phyloP scores from a whole-genome alignment of 2,329 filamentous ascomycete species.

The Cladorrhinum sp. region DNA sequence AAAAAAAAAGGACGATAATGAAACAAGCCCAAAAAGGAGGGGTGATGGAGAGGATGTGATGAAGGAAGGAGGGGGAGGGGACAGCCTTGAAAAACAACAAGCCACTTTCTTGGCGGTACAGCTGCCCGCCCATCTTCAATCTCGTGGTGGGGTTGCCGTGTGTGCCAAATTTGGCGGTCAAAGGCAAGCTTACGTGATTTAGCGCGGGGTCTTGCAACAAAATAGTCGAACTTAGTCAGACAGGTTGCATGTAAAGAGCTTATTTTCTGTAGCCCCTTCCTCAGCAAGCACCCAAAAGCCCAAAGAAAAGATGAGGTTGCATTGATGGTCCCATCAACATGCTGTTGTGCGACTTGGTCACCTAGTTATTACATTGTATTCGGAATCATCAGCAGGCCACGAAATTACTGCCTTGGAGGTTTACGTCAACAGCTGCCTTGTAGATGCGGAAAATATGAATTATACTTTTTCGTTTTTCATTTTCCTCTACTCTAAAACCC shows the following conservation, averaged over 20 bases:
- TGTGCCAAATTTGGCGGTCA: not conserved
- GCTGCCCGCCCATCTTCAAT: not conserved
- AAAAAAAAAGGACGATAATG: not conserved
- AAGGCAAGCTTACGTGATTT: not conserved
- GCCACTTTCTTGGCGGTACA: not conserved
- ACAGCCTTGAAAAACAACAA: not conserved
- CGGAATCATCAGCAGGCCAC: slow-evolving; percentile 3
- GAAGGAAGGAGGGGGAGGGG: slow-evolving; percentile 1
- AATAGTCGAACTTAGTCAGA: not conserved
- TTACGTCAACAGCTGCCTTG: too few species aligned
- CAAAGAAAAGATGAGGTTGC: too few species aligned
- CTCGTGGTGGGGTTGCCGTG: not conserved
- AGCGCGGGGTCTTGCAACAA: not conserved
- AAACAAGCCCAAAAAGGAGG: not conserved
- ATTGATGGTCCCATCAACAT: not conserved
- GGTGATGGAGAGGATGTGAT: not conserved
- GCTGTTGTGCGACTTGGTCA: not conserved
- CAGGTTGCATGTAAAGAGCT: not conserved
- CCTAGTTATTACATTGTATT: not conserved
- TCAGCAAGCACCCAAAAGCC: not conserved
- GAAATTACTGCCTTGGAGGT: slow-evolving; percentile 16
- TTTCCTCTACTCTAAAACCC: slow-evolving; percentile 27
- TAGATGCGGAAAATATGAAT: not conserved
- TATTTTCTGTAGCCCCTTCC: not conserved
- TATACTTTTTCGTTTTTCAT: slow-evolving; percentile 15